Conservation (phyloP, 192 early-diverging fungal genomes). For the Dissophora ornata region DNA sequence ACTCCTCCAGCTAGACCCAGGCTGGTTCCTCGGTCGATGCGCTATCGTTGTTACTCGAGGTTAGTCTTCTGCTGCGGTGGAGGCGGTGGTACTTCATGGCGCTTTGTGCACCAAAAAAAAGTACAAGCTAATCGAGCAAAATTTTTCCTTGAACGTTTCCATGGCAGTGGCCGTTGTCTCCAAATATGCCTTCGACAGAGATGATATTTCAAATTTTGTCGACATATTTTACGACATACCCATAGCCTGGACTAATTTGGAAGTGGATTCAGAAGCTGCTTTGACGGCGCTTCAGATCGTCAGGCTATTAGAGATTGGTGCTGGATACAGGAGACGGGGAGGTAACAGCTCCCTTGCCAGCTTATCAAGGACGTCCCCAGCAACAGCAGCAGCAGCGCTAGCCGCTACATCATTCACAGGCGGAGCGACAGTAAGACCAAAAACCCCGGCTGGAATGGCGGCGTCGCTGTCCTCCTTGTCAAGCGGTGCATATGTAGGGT, state of each 20-base stretch:
- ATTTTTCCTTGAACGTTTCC: background rate
- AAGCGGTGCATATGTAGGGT: slow-evolving; percentile 18
- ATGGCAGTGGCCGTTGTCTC: slow-evolving; percentile 20
- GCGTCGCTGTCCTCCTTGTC: background rate
- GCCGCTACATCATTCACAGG: background rate
- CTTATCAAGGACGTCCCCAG: background rate
- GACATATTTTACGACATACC: slow-evolving; percentile 26
- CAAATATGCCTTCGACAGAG: slow-evolving; percentile 49
- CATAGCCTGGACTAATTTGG: slow-evolving; percentile 34
- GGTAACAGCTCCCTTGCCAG: background rate
- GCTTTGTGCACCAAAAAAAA: background rate
- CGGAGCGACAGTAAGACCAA: too few species aligned
- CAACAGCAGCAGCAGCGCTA: too few species aligned
- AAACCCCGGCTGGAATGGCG: background rate
- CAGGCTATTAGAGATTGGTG: slow-evolving; percentile 27
- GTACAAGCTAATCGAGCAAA: too few species aligned
- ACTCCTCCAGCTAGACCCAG: slow-evolving; percentile 25
- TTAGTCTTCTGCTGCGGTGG: background rate
- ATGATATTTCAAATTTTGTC: slow-evolving; percentile 33
- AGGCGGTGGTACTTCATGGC: background rate
- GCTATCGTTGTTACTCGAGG: slow-evolving; percentile 47
- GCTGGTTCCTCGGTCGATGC: slow-evolving; percentile 41
- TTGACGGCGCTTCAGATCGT: slow-evolving; percentile 26
- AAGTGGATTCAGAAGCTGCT: slow-evolving; percentile 9
- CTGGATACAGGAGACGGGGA: slow-evolving; percentile 21